Percentiles rank a stretch among this genome's conserved stretches.
Conservation (phyloP, 192 early-diverging fungal genomes). For the Rhizophagus prolifer region DNA sequence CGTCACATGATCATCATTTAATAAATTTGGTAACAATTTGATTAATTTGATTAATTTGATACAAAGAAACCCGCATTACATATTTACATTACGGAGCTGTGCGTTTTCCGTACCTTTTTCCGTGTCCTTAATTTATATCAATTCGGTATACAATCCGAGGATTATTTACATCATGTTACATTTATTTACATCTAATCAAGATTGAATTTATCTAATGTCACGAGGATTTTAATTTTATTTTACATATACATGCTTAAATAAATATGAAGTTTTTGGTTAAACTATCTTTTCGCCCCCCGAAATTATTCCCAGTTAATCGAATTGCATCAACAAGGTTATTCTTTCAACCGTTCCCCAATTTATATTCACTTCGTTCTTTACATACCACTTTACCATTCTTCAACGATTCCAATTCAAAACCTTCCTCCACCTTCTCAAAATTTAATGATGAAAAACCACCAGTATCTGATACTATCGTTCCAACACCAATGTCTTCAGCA, state of each 20-base stretch:
- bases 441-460: background rate
- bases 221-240: no score
- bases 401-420: background rate
- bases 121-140: no score
- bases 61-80: no score
- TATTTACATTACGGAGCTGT: no score
- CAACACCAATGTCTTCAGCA: conserved; percentile 32
- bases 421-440: background rate
- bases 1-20: no score
- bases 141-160: no score
- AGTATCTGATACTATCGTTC: conserved; percentile 8
- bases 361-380: background rate
- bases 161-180: no score
- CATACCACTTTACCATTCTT: background rate
- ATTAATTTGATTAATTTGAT: no score
- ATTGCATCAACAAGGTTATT: background rate
- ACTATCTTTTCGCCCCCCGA: background rate
- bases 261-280: background rate
- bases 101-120: no score
- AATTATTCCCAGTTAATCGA: background rate
- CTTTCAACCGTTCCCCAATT: background rate
- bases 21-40: no score
- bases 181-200: no score
- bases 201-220: no score
- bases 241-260: background rate